A percentile compares a stretch with the other conserved stretches of the same genome.
These are phyloP conservation scores for Saccharomyces eubayanus DNA, from an alignment of 805 yeast species.

Conservation along the genomic window DNA sequence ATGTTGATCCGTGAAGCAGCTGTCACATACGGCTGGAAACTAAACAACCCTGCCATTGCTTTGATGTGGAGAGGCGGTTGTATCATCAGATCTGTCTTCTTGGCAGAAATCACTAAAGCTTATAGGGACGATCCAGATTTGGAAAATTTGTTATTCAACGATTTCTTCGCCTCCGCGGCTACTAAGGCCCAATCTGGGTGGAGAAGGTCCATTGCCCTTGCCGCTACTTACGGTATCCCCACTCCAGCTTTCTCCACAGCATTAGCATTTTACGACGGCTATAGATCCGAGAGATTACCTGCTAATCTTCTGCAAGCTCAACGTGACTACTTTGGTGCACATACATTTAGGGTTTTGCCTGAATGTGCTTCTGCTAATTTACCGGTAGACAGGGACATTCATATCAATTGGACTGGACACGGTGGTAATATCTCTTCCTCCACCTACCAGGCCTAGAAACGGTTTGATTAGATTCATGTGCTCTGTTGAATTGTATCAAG, in stretches of 20 bases:
- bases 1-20: conserved; percentile 99
- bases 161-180: conserved; percentile 87
- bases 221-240: conserved; percentile 84
- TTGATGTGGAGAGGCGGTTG: conserved; percentile 99
- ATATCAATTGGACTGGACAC: conserved; percentile 98
- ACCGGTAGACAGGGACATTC: conserved; percentile 78
- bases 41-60: conserved; percentile 97
- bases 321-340: conserved; percentile 99
- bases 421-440: conserved; percentile 98
- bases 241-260: conserved; percentile 98
- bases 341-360: conserved; percentile 92
- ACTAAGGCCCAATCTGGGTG: conserved; percentile 90
- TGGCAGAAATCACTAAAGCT: conserved; percentile 94
- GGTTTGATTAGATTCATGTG: not conserved
- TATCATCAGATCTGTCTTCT: conserved; percentile 96
- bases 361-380: conserved; percentile 67
- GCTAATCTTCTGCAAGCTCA: conserved; percentile 98
- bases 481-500: not conserved
- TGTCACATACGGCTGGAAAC: conserved; percentile 90
- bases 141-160: conserved; percentile 91
- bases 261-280: conserved; percentile 95
- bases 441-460: conserved; percentile 74
- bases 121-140: conserved; percentile 88
- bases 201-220: conserved; percentile 79
- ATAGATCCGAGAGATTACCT: conserved; percentile 90